Conservation (phyloP, 148 eudicot species). For the Drosera capensis region DNA sequence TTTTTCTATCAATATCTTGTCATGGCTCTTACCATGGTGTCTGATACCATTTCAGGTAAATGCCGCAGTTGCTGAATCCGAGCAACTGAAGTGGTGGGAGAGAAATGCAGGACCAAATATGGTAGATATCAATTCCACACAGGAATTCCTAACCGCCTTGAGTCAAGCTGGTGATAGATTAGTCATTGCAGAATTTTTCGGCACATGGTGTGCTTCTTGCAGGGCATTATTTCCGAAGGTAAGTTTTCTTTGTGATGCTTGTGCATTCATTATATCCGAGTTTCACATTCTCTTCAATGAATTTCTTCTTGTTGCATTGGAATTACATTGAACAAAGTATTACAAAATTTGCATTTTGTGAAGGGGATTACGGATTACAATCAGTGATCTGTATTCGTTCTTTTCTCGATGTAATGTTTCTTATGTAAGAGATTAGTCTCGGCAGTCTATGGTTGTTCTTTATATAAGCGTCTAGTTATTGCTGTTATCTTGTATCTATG, state of each 20-base stretch:
- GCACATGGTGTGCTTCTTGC: slow-evolving; percentile 99
- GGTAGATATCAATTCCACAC: slow-evolving; percentile 91
- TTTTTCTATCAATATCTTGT: background rate
- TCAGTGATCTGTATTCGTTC: background rate
- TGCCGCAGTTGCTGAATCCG: slow-evolving; percentile 74
- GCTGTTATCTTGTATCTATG: background rate
- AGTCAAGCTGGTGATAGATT: slow-evolving; percentile 80
- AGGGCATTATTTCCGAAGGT: slow-evolving; percentile 97
- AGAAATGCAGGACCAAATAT: slow-evolving; percentile 90
- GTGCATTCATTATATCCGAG: background rate
- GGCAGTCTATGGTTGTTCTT: background rate
- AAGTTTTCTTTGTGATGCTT: slow-evolving; percentile 3
- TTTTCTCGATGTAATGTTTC: background rate
- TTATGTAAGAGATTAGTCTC: background rate
- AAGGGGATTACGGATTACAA: background rate
- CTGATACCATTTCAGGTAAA: slow-evolving; percentile 28
- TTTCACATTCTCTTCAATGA: background rate
- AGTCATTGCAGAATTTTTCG: slow-evolving; percentile 92
- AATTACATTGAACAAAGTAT: background rate
- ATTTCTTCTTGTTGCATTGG: background rate
- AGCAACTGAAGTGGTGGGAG: slow-evolving; percentile 99
- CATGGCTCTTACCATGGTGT: background rate
- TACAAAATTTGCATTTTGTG: background rate
- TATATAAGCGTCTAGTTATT: background rate
- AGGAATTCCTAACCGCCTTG: slow-evolving; percentile 66